phyloP scores from a whole-genome alignment of 805 yeast genomes.

The Blastobotrys peoriensis region DNA sequence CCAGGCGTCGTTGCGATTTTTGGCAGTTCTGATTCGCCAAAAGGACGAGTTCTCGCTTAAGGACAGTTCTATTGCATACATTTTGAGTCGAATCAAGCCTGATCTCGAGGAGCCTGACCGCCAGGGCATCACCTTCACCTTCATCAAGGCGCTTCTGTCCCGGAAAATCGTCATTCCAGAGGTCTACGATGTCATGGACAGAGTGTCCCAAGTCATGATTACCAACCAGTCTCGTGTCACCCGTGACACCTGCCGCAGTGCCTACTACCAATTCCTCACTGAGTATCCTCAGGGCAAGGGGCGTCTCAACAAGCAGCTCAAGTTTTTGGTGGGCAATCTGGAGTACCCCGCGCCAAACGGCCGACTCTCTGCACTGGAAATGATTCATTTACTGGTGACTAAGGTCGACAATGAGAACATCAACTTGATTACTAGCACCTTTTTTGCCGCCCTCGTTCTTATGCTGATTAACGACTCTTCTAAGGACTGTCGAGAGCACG shows the following conservation, averaged over 20 bases:
- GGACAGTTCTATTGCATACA: constrained; percentile 64
- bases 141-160: constrained; percentile 69
- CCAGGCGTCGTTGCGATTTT: constrained; percentile 69
- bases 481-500: constrained; percentile 77
- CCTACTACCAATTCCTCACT: constrained; percentile 79
- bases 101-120: constrained; percentile 86
- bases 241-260: constrained; percentile 76
- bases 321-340: constrained; percentile 71
- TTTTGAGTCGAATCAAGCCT: constrained; percentile 67
- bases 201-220: constrained; percentile 76
- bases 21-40: constrained; percentile 67
- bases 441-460: constrained; percentile 76
- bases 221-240: constrained; percentile 80
- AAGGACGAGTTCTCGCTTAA: constrained; percentile 60
- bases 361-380: constrained; percentile 83
- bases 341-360: constrained; percentile 83
- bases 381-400: constrained; percentile 61
- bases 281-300: constrained; percentile 93
- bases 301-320: constrained; percentile 74
- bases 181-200: constrained; percentile 81
- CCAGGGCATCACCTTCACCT: constrained; percentile 83
- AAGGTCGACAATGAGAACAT: constrained; percentile 54
- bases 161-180: constrained; percentile 77
- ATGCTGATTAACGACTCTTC: constrained; percentile 73
- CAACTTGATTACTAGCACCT: constrained; percentile 44